Evolutionary conservation across 73 alveolate species (phyloP), one percentile per base, ranked within the genome.

Genomic region (Tetrahymena thermophila): DNA sequence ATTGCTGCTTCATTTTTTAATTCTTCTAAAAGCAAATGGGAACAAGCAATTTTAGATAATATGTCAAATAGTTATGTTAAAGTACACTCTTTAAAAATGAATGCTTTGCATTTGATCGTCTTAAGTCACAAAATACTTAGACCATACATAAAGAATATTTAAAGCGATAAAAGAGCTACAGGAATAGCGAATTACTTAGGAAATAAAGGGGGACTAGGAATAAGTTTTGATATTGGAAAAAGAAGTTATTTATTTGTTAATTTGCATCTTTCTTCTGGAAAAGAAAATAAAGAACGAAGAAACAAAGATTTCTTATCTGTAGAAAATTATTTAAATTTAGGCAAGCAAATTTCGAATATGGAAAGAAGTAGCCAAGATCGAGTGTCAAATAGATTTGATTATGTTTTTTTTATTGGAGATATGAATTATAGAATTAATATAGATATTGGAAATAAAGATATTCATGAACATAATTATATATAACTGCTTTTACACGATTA

Each of bases 191-290:
- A 98, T 93, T 89, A 96, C 10, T 94, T 98, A 42, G 98, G 98
- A 1, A 98, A 98, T 94, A 98, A 98, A 97, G 99, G 99, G 10
- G 99, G 98, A 1, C 98, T 98, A 23, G 98, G 99, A 15, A 96
- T 98, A 35, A 94, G 98, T 55, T 96, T 98, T 95, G 97, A 96
- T 93, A 95, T 96, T 37, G 98, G 96, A 25, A 96, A 94, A 58
- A 96, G 97, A 43, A 94, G 97, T 85, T 85, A 96, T 35, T 95
- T 98, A 95, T 98, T 98, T 96, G 96, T 98, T 38, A 94, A 96
- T 42, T 96, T 98, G 93, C 99, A 98, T 94, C 95, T 98, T 34
- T 97, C 99, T 10, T 96, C 99, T 6, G 99, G 99, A 23, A 96
- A 98, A 21, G 97, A 97, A 25, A 94, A 97, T 9, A 58, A 56